Conservation (phyloP, 1,284 basidiomycete genomes). For the Prillingera fragicola region DNA sequence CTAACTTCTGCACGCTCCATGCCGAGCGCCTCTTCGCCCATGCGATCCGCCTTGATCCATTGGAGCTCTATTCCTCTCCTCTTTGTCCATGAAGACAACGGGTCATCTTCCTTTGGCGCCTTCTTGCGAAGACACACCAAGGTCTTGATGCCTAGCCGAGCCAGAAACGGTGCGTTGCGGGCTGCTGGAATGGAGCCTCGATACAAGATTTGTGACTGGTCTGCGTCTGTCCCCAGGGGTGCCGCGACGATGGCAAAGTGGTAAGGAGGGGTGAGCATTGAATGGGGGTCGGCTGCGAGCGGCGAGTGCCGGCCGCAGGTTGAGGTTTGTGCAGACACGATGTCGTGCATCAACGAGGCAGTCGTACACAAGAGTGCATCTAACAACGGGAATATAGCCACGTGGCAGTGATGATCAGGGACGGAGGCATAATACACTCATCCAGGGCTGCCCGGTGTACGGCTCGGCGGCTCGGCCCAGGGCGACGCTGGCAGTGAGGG, state of each 20-base stretch:
- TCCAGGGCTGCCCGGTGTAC: too few relatives aligned
- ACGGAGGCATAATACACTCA: too few relatives aligned
- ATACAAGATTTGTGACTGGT: slow-evolving; percentile 30
- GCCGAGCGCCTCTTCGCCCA: slow-evolving; percentile 41
- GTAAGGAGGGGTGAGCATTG: slow-evolving; percentile 28
- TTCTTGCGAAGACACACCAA: slow-evolving; percentile 55
- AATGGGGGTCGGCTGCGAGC: not conserved
- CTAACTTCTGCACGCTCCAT: slow-evolving; percentile 37
- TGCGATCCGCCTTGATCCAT: slow-evolving; percentile 41
- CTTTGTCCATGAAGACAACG: slow-evolving; percentile 25
- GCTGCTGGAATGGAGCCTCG: slow-evolving; percentile 34
- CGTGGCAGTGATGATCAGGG: too few relatives aligned
- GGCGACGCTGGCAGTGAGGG: too few relatives aligned
- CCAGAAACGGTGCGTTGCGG: slow-evolving; percentile 37
- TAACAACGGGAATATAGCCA: too few relatives aligned
- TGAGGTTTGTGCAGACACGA: too few relatives aligned
- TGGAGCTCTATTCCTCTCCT: slow-evolving; percentile 22
- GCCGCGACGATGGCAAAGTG: slow-evolving; percentile 28
- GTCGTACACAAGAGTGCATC: too few relatives aligned
- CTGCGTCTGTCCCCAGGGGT: slow-evolving; percentile 2
- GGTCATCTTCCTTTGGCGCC: slow-evolving; percentile 29
- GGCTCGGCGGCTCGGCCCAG: too few relatives aligned
- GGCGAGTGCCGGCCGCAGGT: too few relatives aligned
- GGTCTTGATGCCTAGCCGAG: slow-evolving; percentile 54
- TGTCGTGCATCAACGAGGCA: too few relatives aligned